Evolutionary conservation across 2,329 filamentous ascomycete genomes (phyloP).

Genomic region (Aspergillus latus): DNA sequence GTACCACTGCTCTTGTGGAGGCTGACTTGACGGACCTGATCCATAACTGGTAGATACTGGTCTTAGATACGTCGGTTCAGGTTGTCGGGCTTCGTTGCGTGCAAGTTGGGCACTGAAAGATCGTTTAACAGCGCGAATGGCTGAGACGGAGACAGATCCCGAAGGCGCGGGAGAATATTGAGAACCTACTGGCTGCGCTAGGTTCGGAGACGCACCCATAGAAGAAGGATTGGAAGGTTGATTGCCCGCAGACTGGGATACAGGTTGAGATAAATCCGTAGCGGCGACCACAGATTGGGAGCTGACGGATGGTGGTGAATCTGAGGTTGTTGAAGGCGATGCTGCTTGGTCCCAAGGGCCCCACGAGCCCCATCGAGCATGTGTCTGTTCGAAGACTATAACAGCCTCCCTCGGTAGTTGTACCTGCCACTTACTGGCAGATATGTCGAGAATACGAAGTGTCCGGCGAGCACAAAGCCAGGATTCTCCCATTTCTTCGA

Average conservation of each 20-base stretch:
- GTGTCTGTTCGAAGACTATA: conserved; percentile 71
- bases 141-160: conserved; percentile 20
- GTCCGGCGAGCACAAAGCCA: conserved; percentile 89
- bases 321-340: conserved; percentile 32
- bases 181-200: conserved; percentile 17
- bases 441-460: conserved; percentile 77
- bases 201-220: conserved; percentile 11
- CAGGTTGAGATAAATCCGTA: conserved; percentile 20
- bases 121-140: conserved; percentile 22
- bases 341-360: conserved; percentile 43
- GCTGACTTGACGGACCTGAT: conserved; percentile 22
- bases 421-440: conserved; percentile 86
- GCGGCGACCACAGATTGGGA: conserved; percentile 21
- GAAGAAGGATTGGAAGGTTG: conserved; percentile 12
- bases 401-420: conserved; percentile 81
- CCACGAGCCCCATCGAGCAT: conserved; percentile 76
- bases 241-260: conserved; percentile 1
- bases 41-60: conserved; percentile 26
- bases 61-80: conserved; percentile 36
- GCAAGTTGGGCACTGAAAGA: conserved; percentile 22
- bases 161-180: conserved; percentile 19
- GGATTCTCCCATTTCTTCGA: conserved; percentile 93
- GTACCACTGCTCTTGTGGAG: conserved; percentile 38
- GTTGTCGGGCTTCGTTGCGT: conserved; percentile 24
- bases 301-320: conserved; percentile 24